Conservation (phyloP, 2,329 filamentous ascomycete genomes). For the Cladosporium sp. region DNA sequence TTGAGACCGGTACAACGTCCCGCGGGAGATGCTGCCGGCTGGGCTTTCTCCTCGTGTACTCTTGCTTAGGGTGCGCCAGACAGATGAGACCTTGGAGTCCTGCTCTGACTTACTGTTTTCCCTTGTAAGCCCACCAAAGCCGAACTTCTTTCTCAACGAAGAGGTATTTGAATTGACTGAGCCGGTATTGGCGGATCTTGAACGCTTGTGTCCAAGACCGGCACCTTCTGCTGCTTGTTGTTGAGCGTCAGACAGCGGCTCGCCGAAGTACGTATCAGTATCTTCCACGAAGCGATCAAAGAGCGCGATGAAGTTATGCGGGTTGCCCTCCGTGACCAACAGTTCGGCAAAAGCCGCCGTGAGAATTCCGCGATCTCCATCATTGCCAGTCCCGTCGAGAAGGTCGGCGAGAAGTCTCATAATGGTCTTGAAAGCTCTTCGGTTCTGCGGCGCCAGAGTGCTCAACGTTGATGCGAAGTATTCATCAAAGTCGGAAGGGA, state of each 20-base stretch:
- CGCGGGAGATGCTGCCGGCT: slow-evolving; percentile 64
- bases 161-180: slow-evolving; percentile 85
- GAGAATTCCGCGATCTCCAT: slow-evolving; percentile 83
- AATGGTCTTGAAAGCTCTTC: slow-evolving; percentile 76
- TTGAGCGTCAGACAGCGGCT: slow-evolving; percentile 42
- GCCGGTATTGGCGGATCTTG: slow-evolving; percentile 61
- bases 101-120: slow-evolving; percentile 75
- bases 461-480: slow-evolving; percentile 56
- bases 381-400: slow-evolving; percentile 85
- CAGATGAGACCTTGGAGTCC: slow-evolving; percentile 69
- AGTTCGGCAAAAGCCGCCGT: slow-evolving; percentile 88
- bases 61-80: slow-evolving; percentile 89
- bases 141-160: slow-evolving; percentile 80
- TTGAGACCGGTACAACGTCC: slow-evolving; percentile 66
- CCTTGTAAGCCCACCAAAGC: slow-evolving; percentile 69
- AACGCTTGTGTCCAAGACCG: slow-evolving; percentile 46
- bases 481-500: slow-evolving; percentile 69
- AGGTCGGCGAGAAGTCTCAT: slow-evolving; percentile 85
- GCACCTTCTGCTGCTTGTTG: slow-evolving; percentile 27
- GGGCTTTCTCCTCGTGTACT: slow-evolving; percentile 63
- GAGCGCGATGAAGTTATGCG: slow-evolving; percentile 82
- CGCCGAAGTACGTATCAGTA: slow-evolving; percentile 83
- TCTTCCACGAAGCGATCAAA: slow-evolving; percentile 88
- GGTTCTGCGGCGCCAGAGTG: slow-evolving; percentile 59
- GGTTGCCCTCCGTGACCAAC: slow-evolving; percentile 72